Percentiles rank a stretch among this genome's conserved stretches.
Conservation (phyloP, 2,329 filamentous ascomycete genomes). For the Fusarium continuum region DNA sequence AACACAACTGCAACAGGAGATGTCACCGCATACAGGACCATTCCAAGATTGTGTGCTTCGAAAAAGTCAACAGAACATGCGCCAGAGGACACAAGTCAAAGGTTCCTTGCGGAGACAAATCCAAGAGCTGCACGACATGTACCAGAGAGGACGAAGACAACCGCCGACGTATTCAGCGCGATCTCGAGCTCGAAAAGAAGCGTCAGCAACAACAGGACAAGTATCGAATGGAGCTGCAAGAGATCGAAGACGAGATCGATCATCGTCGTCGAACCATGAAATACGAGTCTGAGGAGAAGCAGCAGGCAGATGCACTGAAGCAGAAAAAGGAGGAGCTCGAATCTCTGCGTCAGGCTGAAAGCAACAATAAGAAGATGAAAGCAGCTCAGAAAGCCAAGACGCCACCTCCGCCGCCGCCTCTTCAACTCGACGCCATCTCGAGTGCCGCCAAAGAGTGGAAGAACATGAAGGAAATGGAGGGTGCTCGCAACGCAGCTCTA, state of each 20-base stretch:
- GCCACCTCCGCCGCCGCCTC: background rate
- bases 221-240: conserved; percentile 57
- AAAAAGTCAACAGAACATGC: conserved; percentile 58
- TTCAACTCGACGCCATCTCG: background rate
- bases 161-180: conserved; percentile 55
- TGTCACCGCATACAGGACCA: conserved; percentile 73
- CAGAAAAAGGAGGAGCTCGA: conserved; percentile 59
- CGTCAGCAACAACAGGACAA: conserved; percentile 55
- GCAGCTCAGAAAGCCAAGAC: background rate
- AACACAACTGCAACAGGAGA: conserved; percentile 65
- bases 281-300: conserved; percentile 55
- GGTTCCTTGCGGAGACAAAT: conserved; percentile 56
- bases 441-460: conserved; percentile 65
- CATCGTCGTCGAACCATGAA: conserved; percentile 55
- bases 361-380: conserved; percentile 27
- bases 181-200: conserved; percentile 60
- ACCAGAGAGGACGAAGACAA: conserved; percentile 57
- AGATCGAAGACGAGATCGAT: conserved; percentile 64
- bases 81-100: conserved; percentile 58
- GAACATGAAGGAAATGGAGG: conserved; percentile 63
- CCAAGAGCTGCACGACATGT: conserved; percentile 60
- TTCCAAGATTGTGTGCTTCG: conserved; percentile 53
- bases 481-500: conserved; percentile 60
- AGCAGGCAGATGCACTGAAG: conserved; percentile 54
- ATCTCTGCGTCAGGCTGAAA: conserved; percentile 48